Evolutionary conservation across 1,284 basidiomycete species (phyloP), one percentile per base, ranked within the genome.

Genomic region (Paramarasmius palmivorus): DNA sequence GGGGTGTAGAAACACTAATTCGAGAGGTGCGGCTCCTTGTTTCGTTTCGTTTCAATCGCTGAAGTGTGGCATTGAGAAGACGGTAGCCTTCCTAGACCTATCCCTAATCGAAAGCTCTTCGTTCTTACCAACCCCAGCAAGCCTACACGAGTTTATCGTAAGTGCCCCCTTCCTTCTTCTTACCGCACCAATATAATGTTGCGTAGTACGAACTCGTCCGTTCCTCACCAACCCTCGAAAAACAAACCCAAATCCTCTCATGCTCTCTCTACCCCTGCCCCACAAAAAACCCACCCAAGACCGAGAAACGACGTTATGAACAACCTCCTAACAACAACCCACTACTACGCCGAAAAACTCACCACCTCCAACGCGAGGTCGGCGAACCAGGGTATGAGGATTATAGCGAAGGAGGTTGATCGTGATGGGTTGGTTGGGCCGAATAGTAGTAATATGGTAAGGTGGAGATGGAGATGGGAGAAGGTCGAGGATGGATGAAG

Each of bases 151-250:
- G 52, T 71, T 86, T 35, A 74, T 87, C 49, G 86, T 88, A 65
- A 62, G 83, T 71, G 2, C 6, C 22, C 9, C 14, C 47, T 39
- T 42, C 42, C 20, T 34, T 22, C 26, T 23, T 37, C 32, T 29
- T 20, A 19, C 15, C n/a, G 10, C 10, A 14, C 9, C 19, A 46
- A 50, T 26, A 46, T 14, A 51, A 32, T 37, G 2, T 36, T 41
- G 20, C 19, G 2, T 42, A 87, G 84, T 88, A 88, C 55, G 84
- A 88, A 59, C 69, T 87, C 15, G 78, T 86, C 32, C 76, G 83
- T 15, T 81, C 80, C 4, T 71, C 78, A 2, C 58, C 71, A 1
- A 68, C 73, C 26, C 63, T 87, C 32, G 72, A 71, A 50, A 81
- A 76, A 50, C 81, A 84, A 58, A 57, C 65, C 29, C 57, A 60